These are phyloP conservation scores for Citrus medica DNA, from an alignment of 345 rosid species.

Conservation along the genomic window DNA sequence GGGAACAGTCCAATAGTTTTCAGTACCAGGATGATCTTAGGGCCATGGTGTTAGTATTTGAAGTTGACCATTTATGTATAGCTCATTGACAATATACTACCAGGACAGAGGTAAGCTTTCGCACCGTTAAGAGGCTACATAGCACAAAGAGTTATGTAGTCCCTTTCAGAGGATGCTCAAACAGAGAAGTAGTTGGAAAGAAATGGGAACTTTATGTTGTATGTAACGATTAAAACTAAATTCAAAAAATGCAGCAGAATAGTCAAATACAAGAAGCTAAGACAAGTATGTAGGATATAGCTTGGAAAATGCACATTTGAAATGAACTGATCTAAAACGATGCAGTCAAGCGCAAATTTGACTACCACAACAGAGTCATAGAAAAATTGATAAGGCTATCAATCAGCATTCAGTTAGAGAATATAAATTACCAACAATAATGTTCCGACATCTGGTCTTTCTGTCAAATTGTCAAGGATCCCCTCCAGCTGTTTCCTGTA, in stretches of 20 bases:
- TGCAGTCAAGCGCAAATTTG: not conserved
- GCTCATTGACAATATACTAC: not conserved
- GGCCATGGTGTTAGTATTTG: not conserved
- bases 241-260: too few species aligned
- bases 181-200: not conserved
- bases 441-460: slow-evolving; percentile 91
- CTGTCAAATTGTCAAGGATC: slow-evolving; percentile 78
- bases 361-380: not conserved
- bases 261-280: too few species aligned
- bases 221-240: not conserved
- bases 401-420: slow-evolving; percentile 5
- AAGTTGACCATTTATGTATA: not conserved
- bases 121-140: not conserved
- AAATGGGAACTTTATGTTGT: not conserved
- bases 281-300: not conserved
- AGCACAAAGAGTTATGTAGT: not conserved
- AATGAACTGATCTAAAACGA: not conserved
- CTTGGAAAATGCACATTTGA: not conserved
- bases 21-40: not conserved
- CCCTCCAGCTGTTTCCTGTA: slow-evolving; percentile 88
- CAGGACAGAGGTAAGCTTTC: not conserved
- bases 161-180: not conserved
- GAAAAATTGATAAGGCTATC: not conserved
- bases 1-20: not conserved
- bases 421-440: slow-evolving; percentile 66